Base-by-base conservation (phyloP, 805 yeast species). In the Kluyveromyces starmeri region DNA sequence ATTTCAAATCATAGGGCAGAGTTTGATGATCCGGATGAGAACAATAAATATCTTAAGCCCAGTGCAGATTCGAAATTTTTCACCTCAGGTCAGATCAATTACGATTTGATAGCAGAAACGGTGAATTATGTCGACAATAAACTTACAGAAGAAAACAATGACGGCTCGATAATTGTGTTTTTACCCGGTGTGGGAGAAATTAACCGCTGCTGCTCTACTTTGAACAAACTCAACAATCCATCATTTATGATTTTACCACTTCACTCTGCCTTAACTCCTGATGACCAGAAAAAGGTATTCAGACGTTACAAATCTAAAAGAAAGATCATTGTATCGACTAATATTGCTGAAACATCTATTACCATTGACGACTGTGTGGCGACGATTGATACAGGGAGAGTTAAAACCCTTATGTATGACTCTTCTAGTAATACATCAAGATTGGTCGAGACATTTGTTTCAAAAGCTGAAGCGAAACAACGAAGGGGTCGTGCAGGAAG, bases 401-500 rank as follows among this genome's bases (percentile, higher is more conserved):
- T 83, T 5, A 89, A 89, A 48, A 76, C 78, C 11, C 71, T 83
- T 48, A 70, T 73, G 18, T 89, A 76, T 50, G 88, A 84, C 51
- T 48, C 84, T 0, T 65, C 62, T 23, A 64, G 75, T 11, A 82
- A 82, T 45, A 71, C 86, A 4, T 77, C 92, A 0, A 72, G 72
- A 35, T 65, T 89, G 30, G 65, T 75, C 4, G 96, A 89, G 47
- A 66, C 69, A 4, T 89, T 95, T 85, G 84, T 85, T 15, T 88
- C 97, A 0, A 73, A 72, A 42, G 96, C 97, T 0, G 95, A 94
- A 49, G 78, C 78, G 15, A 71, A 75, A 15, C 98, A 89, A 58
- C 72, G 98, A 61, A 68, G 95, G 55, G 98, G 98, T 55, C 82
- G 98, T 65, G 89, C 96, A n/a, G 98, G 98, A 43, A 88, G 98